Conservation (phyloP, 495 filamentous ascomycete genomes). For the Hyaloscypha hepaticicola region DNA sequence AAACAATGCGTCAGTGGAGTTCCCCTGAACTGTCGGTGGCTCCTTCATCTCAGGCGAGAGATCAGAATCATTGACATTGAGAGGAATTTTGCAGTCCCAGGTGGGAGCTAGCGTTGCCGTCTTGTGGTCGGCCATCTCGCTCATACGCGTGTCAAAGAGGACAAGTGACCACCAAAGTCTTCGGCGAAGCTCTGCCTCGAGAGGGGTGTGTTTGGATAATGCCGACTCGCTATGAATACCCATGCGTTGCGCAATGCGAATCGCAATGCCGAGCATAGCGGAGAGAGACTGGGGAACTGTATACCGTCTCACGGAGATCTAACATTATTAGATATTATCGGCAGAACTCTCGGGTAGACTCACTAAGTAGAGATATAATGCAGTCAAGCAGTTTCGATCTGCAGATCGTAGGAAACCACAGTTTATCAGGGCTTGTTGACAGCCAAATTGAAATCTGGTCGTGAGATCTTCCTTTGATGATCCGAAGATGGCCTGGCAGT, state of each 20-base stretch:
- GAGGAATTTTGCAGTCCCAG: slow-evolving; percentile 50
- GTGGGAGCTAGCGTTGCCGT: slow-evolving; percentile 51
- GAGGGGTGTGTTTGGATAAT: slow-evolving; percentile 49
- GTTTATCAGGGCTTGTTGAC: slow-evolving; percentile 45
- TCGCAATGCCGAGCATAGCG: slow-evolving; percentile 43
- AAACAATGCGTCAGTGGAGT: slow-evolving; percentile 57
- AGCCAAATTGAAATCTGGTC: slow-evolving; percentile 43
- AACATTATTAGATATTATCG: slow-evolving; percentile 27
- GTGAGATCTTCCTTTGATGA: slow-evolving; percentile 43
- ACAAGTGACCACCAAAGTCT: slow-evolving; percentile 63
- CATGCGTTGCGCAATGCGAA: slow-evolving; percentile 43
- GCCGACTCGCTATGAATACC: slow-evolving; percentile 52
- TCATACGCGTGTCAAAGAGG: slow-evolving; percentile 52
- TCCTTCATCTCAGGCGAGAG: slow-evolving; percentile 42
- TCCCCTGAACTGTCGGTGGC: slow-evolving; percentile 39
- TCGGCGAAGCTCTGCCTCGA: slow-evolving; percentile 60
- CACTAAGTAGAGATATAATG: slow-evolving; percentile 61
- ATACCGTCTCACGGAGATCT: slow-evolving; percentile 48
- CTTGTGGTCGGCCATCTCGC: slow-evolving; percentile 61
- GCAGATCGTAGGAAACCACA: slow-evolving; percentile 49
- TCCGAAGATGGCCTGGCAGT: slow-evolving; percentile 48
- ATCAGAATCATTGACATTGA: slow-evolving; percentile 44
- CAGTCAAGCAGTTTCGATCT: slow-evolving; percentile 57
- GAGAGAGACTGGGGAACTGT: slow-evolving; percentile 51
- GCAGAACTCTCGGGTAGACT: slow-evolving; percentile 26